Percentiles rank a stretch among this genome's conserved stretches.
phyloP scores from a whole-genome alignment of 2,329 filamentous ascomycete species.

The Sclerotinia trifoliorum region DNA sequence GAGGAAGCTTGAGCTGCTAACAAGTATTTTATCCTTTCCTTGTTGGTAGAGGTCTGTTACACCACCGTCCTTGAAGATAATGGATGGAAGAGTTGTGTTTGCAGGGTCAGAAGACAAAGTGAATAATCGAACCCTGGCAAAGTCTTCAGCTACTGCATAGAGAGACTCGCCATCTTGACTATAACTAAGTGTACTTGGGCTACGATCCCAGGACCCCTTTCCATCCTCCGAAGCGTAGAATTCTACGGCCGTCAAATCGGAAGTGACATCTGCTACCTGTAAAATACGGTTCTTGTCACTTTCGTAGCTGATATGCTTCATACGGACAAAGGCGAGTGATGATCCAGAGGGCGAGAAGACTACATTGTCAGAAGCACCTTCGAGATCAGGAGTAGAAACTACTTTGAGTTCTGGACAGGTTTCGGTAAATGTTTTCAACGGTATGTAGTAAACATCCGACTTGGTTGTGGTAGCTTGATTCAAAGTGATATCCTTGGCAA shows the following conservation, averaged over 20 bases:
- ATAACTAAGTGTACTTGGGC: constrained; percentile 45
- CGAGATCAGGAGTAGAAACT: constrained; percentile 29
- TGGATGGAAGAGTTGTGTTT: constrained; percentile 17
- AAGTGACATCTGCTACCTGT: constrained; percentile 57
- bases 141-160: constrained; percentile 67
- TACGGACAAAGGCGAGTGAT: constrained; percentile 71
- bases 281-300: constrained; percentile 70
- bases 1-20: constrained; percentile 62
- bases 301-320: constrained; percentile 74
- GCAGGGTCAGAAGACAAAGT: constrained; percentile 11
- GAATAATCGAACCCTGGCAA: constrained; percentile 58
- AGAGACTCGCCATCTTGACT: constrained; percentile 56
- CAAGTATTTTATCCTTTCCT: constrained; percentile 46
- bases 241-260: constrained; percentile 55
- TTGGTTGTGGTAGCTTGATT: constrained; percentile 33
- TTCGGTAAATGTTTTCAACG: constrained; percentile 31
- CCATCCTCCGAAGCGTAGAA: constrained; percentile 59
- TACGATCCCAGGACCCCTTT: constrained; percentile 58
- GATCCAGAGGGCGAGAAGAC: constrained; percentile 70
- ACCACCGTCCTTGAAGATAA: constrained; percentile 18
- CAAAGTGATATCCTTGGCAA: constrained; percentile 30
- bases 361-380: constrained; percentile 40
- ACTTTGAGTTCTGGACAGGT: constrained; percentile 23
- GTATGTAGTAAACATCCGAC: constrained; percentile 31
- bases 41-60: constrained; percentile 41